Percentiles rank a stretch among this genome's conserved stretches.
phyloP scores from a whole-genome alignment of 768 basidiomycete species.

The Gloeostereum incarnatum region DNA sequence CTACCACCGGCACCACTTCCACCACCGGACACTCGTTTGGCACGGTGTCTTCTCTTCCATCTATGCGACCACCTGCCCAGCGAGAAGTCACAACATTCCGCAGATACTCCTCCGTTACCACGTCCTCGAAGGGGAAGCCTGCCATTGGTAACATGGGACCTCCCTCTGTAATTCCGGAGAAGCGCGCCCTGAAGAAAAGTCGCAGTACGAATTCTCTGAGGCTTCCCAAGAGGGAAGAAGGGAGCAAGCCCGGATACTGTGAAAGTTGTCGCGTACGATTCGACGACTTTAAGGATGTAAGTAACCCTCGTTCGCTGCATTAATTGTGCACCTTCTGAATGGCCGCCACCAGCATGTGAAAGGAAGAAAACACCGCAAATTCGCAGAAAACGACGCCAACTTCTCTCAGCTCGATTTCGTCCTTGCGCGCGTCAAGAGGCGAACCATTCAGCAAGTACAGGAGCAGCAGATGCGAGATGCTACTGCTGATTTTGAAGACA shows the following conservation, averaged over 20 bases:
- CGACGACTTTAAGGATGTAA: constrained; percentile 74
- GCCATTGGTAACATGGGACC: constrained; percentile 76
- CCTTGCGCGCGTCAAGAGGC: constrained; percentile 49
- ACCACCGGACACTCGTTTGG: constrained; percentile 38
- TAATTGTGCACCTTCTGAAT: constrained; percentile 4
- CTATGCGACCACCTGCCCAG: constrained; percentile 35
- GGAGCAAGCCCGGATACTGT: constrained; percentile 91
- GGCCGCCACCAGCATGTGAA: constrained; percentile 51
- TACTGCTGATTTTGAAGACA: too few relatives aligned
- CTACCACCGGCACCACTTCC: constrained; percentile 82
- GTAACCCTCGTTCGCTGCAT: constrained; percentile 16
- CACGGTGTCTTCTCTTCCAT: constrained; percentile 39
- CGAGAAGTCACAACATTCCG: constrained; percentile 64
- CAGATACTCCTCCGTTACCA: constrained; percentile 21
- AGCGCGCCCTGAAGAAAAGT: constrained; percentile 56
- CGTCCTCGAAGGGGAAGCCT: constrained; percentile 18
- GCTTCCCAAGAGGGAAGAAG: constrained; percentile 75
- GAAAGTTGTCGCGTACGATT: constrained; percentile 93
- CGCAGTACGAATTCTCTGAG: constrained; percentile 73
- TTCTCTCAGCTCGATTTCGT: constrained; percentile 74
- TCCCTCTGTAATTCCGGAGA: constrained; percentile 47
- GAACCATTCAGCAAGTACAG: constrained; percentile 23
- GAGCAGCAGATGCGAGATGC: too few relatives aligned
- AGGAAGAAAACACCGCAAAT: constrained; percentile 70
- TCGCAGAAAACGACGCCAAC: constrained; percentile 69